Base-by-base conservation (phyloP, 1,284 basidiomycete species). In the Austroboletus novae-zelandiae region DNA sequence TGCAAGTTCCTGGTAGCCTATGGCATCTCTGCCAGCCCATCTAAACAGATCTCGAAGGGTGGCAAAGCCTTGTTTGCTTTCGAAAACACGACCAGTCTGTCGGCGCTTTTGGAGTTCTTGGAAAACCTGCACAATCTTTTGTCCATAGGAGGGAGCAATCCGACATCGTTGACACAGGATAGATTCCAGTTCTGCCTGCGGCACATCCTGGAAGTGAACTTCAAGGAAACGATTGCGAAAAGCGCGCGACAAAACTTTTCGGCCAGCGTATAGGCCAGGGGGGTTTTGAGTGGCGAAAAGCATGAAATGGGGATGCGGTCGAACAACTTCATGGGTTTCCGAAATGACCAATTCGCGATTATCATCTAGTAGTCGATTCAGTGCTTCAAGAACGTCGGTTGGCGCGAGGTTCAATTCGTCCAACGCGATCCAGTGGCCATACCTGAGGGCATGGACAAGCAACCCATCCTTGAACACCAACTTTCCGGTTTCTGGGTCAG, bases 141-240 rank as follows among this genome's bases (percentile, higher is more conserved):
- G 85, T 5, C 91, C 93, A 64, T 98, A 96, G 0, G 93, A 93
- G 0, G 94, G 94, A 1, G 95, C 91, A 53, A 98, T 97, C 39
- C 79, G 83, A 66, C 92, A 94, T 47, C 92, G 79, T 62, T 94
- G 86, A 61, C 88, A 92, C 11, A 98, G 74, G 58, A 99, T 99
- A 1, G 86, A 90, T 72, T 98, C 93, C 31, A 99, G 76, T 69
- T 99, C 97, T 14, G 78, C 79, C 67, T 96, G 91, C 0, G 97
- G 97, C 0, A 99, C 96, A 60, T 99, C 97, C 57, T 94, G 90
- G 65, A 99, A 99, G 68, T 99, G 95, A 32, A 99, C 90, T 70
- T 99, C 97, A 14, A 99, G 79, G 73, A 99, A 99, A n/a, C 97
- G 90, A 71, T 97, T 98, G 31, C 97, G 83, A 74, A 99, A 98